These are phyloP conservation scores for Corchorus olitorius DNA, from an alignment of 345 rosid genomes.

Conservation along the genomic window DNA sequence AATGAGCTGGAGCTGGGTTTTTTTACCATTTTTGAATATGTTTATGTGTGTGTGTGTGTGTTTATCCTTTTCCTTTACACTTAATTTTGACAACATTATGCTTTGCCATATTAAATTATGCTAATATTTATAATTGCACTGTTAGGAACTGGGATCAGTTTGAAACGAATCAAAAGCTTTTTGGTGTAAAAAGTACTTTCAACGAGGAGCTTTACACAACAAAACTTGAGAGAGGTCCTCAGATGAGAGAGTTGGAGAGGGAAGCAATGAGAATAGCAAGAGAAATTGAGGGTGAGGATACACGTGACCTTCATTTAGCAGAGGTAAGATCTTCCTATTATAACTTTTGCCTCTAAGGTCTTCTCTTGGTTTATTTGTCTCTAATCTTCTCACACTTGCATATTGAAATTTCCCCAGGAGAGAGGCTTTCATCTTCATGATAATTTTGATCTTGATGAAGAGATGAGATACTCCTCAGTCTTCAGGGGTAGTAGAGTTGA, in stretches of 20 bases:
- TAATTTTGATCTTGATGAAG: conserved; percentile 71
- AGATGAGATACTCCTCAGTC: conserved; percentile 85
- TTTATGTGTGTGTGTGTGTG: background rate
- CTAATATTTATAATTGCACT: conserved; percentile 9
- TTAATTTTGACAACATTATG: background rate
- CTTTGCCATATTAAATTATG: conserved; percentile 5
- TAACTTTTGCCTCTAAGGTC: conserved; percentile 16
- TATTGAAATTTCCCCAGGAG: conserved; percentile 59
- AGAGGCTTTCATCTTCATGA: conserved; percentile 69
- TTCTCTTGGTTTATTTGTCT: conserved; percentile 6
- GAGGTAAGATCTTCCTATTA: conserved; percentile 54
- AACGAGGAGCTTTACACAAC: conserved; percentile 91
- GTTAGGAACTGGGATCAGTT: conserved; percentile 89
- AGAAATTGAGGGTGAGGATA: conserved; percentile 92
- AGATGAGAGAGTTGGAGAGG: conserved; percentile 61
- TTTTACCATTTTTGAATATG: background rate
- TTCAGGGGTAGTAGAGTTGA: conserved; percentile 52
- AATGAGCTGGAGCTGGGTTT: background rate
- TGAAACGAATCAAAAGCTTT: conserved; percentile 65
- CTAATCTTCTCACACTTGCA: conserved; percentile 10
- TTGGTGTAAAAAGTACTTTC: conserved; percentile 92
- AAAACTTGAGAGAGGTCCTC: conserved; percentile 72
- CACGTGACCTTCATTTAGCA: conserved; percentile 85
- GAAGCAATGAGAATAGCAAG: conserved; percentile 82
- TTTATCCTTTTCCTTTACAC: background rate